Evolutionary conservation across 306 rosid genomes (phyloP).

Genomic region (Lathyrus aphaca): DNA sequence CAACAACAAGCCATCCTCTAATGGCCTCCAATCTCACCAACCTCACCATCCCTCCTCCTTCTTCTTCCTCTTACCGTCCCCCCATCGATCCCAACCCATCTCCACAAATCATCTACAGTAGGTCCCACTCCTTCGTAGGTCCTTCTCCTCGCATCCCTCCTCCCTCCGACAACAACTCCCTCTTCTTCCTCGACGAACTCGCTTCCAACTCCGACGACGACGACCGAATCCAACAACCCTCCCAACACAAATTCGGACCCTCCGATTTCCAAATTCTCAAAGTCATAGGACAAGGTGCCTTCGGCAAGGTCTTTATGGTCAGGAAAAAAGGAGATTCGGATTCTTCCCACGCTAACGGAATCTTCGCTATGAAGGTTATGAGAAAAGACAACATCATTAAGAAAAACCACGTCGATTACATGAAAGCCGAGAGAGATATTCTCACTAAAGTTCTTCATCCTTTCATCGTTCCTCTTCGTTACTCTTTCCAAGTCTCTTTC

Average conservation of each 20-base stretch:
- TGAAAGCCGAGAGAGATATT: constrained; percentile 95
- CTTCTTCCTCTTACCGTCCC: constrained; percentile 33
- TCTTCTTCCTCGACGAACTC: constrained; percentile 49
- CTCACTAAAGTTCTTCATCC: constrained; percentile 90
- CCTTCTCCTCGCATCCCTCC: constrained; percentile 78
- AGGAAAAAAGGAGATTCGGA: constrained; percentile 42
- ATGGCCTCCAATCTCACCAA: constrained; percentile 61
- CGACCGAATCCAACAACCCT: background rate
- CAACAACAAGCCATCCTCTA: constrained; percentile 52
- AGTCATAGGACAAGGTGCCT: constrained; percentile 83
- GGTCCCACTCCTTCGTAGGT: constrained; percentile 97
- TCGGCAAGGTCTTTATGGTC: constrained; percentile 91
- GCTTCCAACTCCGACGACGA: constrained; percentile 54
- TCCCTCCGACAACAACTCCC: constrained; percentile 38
- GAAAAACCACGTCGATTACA: constrained; percentile 90
- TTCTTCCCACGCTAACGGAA: constrained; percentile 44
- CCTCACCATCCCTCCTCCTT: constrained; percentile 63
- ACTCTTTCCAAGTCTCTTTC: constrained; percentile 71
- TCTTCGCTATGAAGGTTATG: constrained; percentile 97
- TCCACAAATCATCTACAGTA: constrained; percentile 62
- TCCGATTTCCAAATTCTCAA: constrained; percentile 79
- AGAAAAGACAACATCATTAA: constrained; percentile 83
- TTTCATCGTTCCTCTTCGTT: constrained; percentile 86
- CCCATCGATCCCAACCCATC: constrained; percentile 24
- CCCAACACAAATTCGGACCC: constrained; percentile 62